Evolutionary conservation across 306 rosid species (phyloP), one percentile per base, ranked within the genome.

Genomic region (Trifolium pratense): DNA sequence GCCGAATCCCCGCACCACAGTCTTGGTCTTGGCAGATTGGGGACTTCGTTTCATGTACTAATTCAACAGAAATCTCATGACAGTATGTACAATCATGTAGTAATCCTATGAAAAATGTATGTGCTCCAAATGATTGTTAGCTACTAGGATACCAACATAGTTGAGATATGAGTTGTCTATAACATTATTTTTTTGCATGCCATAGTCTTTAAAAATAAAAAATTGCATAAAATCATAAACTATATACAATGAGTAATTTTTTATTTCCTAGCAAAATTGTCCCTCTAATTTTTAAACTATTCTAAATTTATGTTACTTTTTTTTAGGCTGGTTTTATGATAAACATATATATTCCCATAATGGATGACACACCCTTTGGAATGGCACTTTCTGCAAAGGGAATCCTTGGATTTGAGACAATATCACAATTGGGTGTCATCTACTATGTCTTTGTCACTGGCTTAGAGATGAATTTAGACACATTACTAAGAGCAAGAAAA

Each of bases 401-500:
- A 13, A 1, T 71, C 3, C 3, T 79, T 4, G 21, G 37, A 32
- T 1, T 36, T 12, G 79, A 76, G 48, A 71, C 87, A 0, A 17
- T 79, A n/a, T 20, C 81, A 21, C 25, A 74, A 23, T 4, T 81
- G 3, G 83, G 88, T 18, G 42, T 84, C 0, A 9, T 81, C 31
- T 78, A 8, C 70, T 70, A 84, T 26, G 48, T 70, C 10, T 84
- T 84, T 75, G 66, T 84, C 21, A 65, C 79, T 20, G 88, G 83
- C 0, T 59, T 84, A 60, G 88, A 84, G 65, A 84, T 84, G 81
- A 73, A 84, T 60, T 14, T 84, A 15, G 75, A 48, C 9, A 20
- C 59, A 31, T 9, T 81, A 13, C 12, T 66, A 11, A 23, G 26
- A 36, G 66, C 78, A 9, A 21, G 48, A 36, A 81, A 45, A 67